These are phyloP conservation scores for Trichosporon ovoides DNA, from an alignment of 1,284 basidiomycete species.

Conservation along the genomic window DNA sequence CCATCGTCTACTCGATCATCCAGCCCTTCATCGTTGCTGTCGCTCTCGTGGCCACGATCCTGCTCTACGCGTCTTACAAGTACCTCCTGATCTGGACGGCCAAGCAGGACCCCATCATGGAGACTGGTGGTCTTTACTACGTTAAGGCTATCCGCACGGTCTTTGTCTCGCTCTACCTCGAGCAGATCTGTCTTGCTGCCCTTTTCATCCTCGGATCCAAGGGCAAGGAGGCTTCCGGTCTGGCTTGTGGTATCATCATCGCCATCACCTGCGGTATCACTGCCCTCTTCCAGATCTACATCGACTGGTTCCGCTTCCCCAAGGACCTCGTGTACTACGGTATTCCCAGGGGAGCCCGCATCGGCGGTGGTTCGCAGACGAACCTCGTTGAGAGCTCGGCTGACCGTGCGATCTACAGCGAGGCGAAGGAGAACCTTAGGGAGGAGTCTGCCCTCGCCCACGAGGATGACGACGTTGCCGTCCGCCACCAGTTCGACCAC, in stretches of 20 bases:
- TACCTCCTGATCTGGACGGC: conserved; percentile 47
- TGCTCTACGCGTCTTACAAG: conserved; percentile 48
- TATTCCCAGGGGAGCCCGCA: not conserved
- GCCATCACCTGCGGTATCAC: conserved; percentile 36
- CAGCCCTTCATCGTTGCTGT: conserved; percentile 47
- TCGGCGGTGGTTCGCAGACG: conserved; percentile 12
- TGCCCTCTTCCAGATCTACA: conserved; percentile 42
- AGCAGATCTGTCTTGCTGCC: conserved; percentile 44
- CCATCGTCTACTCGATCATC: conserved; percentile 48
- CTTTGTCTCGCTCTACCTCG: conserved; percentile 46
- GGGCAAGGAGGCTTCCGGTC: conserved; percentile 34
- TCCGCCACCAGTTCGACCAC: conserved; percentile 46
- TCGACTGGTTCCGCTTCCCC: conserved; percentile 43
- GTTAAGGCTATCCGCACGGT: conserved; percentile 47
- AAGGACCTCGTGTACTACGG: conserved; percentile 32
- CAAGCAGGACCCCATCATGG: conserved; percentile 43
- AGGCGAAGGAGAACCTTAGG: conserved; percentile 22
- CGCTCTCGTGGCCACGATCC: conserved; percentile 34
- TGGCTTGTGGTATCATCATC: conserved; percentile 46
- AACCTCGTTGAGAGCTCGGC: not conserved
- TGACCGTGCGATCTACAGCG: not conserved
- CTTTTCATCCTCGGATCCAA: conserved; percentile 47
- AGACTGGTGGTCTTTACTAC: conserved; percentile 50
- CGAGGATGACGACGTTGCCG: conserved; percentile 28
- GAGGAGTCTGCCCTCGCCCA: conserved; percentile 7